Base-by-base conservation (phyloP, 768 basidiomycete species). In the Rhodotorula kratochvilovae region DNA sequence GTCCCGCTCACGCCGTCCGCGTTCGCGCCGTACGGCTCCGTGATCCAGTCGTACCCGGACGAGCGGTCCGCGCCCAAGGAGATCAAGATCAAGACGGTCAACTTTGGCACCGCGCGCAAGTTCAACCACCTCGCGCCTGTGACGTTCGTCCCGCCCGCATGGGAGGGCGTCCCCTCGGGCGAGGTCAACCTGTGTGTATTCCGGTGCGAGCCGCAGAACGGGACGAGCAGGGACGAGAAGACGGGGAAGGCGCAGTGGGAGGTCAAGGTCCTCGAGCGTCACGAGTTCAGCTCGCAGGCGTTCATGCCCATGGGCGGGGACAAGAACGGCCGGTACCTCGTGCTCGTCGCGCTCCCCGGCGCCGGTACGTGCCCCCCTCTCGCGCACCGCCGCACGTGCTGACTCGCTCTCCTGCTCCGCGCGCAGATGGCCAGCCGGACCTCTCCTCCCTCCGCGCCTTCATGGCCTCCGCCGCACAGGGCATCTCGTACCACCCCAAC, bases 41-140 rank as follows among this genome's bases (percentile, higher is more conserved):
- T 98, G 64, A 85, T 97, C 60, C 92, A 98, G 81, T 92, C 89
- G 3, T 96, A 90, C 79, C 82, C 84, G 2, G 86, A 90, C 77
- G 83, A 85, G 54, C 80, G 85, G 23, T 85, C 87, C 21, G 88
- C 86, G 11, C 85, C 92, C 11, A 77, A 77, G 46, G 75, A 74
- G 61, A 71, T 86, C 50, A 87, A 85, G 76, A 85, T 91, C 63
- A 92, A 92, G 6, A 82, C 85, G 27, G 93, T 92, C 39, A 98
- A 98, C 80, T 88, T 86, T 73, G 92, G 91, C 53, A 91, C 92
- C 6, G 96, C 96, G 0, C 84, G 81, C 76, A 99, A 99, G 81
- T 97, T 90, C 82, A 92, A 98, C 83, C 90, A 93, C 79, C 85
- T 98, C 46, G 85, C 91, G 6, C 83, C 87, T n/a, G 81, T 91